Base-by-base conservation (phyloP, 2,329 filamentous ascomycete species). In the Penicillium sp. region DNA sequence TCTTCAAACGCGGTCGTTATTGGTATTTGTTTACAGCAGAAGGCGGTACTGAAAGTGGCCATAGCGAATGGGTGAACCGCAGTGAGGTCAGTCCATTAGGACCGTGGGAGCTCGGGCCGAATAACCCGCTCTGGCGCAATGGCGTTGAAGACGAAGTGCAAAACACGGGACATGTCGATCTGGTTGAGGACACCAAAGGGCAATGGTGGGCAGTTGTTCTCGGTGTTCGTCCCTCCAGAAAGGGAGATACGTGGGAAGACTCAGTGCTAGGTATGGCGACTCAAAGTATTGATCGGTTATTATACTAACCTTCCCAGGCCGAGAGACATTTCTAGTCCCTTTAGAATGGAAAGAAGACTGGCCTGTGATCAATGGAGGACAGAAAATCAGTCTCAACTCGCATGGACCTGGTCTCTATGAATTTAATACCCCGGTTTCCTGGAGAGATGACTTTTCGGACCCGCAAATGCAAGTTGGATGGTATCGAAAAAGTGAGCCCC, bases 21-120 rank as follows among this genome's bases (percentile, higher is more conserved):
- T 84, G 83, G 62, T 85, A 84, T 58, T 71, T 84, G 2, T 70
- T 84, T 19, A 79, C 79, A 0, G 81, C 82, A 0, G 82, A 85
- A 69, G 81, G 81, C 38, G 82, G 83, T 3, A 85, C 82, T 0
- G 85, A 81, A 6, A 85, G 83, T 58, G 78, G 82, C 0, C 86
- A 89, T 63, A 82, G 84, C 3, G 82, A 81, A 64, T 88, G 85
- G 29, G 78, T 89, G 3, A 73, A 77, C 51, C 77, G 82, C 74
- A 86, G 59, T 77, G 82, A 51, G 76, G 80, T 6, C 67, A 76
- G 53, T 64, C 80, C 68, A 69, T 86, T 83, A 76, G 86, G 86
- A 0, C 86, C 86, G 0, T 89, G 87, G 71, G 82, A 86, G 63
- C 70, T 79, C 1, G 84, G 86, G 38, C 84, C 85, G 0, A 72